Conservation (phyloP, 2,329 filamentous ascomycete species). For the Penicillium palitans region DNA sequence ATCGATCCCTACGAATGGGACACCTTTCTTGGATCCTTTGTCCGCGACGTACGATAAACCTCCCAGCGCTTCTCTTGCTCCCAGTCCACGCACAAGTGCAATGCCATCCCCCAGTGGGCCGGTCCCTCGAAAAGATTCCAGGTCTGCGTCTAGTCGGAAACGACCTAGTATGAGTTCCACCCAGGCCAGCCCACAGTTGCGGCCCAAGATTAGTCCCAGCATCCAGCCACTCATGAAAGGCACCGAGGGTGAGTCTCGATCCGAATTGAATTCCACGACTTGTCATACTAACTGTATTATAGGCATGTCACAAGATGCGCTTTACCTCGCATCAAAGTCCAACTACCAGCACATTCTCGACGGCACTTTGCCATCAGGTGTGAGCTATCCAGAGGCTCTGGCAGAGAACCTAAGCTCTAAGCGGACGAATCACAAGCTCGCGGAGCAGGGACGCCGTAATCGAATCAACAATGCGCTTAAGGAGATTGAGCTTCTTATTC, state of each 20-base stretch:
- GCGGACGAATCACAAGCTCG: constrained; percentile 95
- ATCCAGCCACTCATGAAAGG: constrained; percentile 87
- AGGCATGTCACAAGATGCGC: constrained; percentile 59
- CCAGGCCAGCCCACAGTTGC: constrained; percentile 80
- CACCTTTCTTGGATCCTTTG: constrained; percentile 46
- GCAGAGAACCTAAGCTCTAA: constrained; percentile 95
- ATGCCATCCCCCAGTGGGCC: constrained; percentile 54
- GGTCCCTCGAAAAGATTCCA: constrained; percentile 46
- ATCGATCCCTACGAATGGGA: constrained; percentile 64
- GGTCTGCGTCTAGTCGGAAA: constrained; percentile 57
- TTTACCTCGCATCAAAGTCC: constrained; percentile 86
- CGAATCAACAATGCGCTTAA: constrained; percentile 92
- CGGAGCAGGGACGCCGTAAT: constrained; percentile 92
- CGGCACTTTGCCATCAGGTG: constrained; percentile 84
- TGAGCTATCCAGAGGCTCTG: constrained; percentile 85
- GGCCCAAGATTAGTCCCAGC: constrained; percentile 87
- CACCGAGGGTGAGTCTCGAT: constrained; percentile 55
- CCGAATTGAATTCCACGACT: constrained; percentile 7
- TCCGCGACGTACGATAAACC: constrained; percentile 37
- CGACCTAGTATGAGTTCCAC: constrained; percentile 68
- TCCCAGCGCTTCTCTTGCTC: constrained; percentile 40
- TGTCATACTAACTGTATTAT: constrained; percentile 12
- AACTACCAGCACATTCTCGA: constrained; percentile 98
- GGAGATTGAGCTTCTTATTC: constrained; percentile 86
- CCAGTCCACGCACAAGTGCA: constrained; percentile 56